Evolutionary conservation across 2,329 filamentous ascomycete species (phyloP), one percentile per base, ranked within the genome.

Genomic region (Daldinia sp.): DNA sequence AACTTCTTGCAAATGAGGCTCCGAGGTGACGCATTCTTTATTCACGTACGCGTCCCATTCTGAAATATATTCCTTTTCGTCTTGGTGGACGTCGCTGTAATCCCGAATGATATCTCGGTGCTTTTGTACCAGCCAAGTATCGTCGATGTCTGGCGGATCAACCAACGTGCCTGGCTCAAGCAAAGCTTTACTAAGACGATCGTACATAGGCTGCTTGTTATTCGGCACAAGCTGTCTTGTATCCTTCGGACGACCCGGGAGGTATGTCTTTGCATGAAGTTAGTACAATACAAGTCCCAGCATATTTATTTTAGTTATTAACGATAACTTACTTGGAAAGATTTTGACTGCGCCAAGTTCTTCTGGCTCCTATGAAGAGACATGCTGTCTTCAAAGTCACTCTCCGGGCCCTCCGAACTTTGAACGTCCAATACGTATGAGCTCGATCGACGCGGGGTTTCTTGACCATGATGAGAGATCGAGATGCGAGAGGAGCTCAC

Each of bases 21-120:
- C 82, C 4, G 86, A 85, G 4, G 84, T 85, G 53, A 88, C 78
- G 60, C 82, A 84, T 71, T 85, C 82, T 50, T 79, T 79, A 7
- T 87, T 81, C 53, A 88, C 83, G 71, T 85, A 88, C 0, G 82
- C 81, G 67, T 89, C 87, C 87, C 87, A 89, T 69, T 86, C 84
- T 71, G 82, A 81, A 62, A 89, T 86, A 65, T 86, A 89, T 68
- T 88, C 87, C 74, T 86, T 87, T 73, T 89, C 87, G 15, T 82
- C 79, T 2, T 79, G 74, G 12, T 83, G 83, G 28, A 89, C 82
- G 70, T 89, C 87, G 7, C 83, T 84, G 72, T 87, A 89, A 68
- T 89, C 87, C 30, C 82, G 81, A 60, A 89, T 84, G 60, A 83
- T 85, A 63, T 89, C 86, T 6, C 85, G 82, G 66, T 89, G 87